Evolutionary conservation across 2,329 filamentous ascomycete genomes (phyloP), one percentile per base, ranked within the genome.

Genomic region (Aspergillus fischeri): DNA sequence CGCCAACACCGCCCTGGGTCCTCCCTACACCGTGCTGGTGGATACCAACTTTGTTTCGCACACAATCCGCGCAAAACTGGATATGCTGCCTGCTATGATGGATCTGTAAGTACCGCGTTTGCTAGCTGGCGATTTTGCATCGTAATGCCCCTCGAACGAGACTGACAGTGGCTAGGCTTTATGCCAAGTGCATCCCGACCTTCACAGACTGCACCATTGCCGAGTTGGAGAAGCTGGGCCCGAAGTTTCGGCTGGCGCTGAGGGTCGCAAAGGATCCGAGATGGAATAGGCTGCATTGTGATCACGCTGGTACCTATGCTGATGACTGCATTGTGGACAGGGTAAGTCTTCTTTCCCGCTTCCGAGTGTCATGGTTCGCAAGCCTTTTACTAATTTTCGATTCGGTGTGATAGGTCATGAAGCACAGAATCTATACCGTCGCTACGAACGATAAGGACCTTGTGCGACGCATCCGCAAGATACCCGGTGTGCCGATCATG

Each of bases 31-130:
- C 51, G 83, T 93, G 56, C 84, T 95, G 9, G 83, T 94, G 69
- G 91, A 96, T 74, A 93, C 91, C 73, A 96, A 96, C 72, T 96
- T 96, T 71, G 83, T 96, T 61, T 91, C 87, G 42, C 92, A 96
- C 75, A 94, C 92, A 0, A 90, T 97, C 1, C 90, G 92, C 74
- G 86, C 89, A 65, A 97, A 99, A 78, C 84, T 97, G 21, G 91
- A 92, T 35, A 79, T 97, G 11, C 82, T 96, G 21, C 88, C 93
- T 59, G 87, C 88, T 3, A 90, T 97, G 80, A 96, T 97, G 91
- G 92, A 97, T 73, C 89, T 66, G 64, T 66, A 49, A 53, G 63
- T 24, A 24, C 24, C 24, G 24, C 24, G 2, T 24, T 24, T 24
- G 24, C 24, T 24, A 24, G 2, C 24, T 24, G 24, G 24, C 24